Evolutionary conservation across 2,329 filamentous ascomycete genomes (phyloP), one percentile per base, ranked within the genome.

Genomic region (Sporothrix schenckii): DNA sequence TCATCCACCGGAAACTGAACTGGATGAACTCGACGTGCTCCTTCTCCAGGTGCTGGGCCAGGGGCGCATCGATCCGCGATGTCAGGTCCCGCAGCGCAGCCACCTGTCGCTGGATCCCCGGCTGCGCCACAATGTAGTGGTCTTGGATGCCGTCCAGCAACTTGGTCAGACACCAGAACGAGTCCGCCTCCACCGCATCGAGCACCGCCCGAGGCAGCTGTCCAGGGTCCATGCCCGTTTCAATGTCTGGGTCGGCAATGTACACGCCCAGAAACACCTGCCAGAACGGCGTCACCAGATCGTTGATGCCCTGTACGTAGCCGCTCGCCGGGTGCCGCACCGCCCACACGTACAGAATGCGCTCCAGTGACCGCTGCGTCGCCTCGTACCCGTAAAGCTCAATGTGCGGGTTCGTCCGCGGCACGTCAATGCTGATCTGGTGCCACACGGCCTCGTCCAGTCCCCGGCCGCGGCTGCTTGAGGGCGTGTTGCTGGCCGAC

Each of bases 1-100:
- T 99, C 95, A 99, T 99, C 95, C 95, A 99, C 70, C 95, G 87
- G 79, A 99, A 99, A 80, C 93, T 97, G 81, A 99, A 99, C 78
- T 99, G 95, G 77, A 99, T 99, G 77, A 99, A 99, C 78, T 99
- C 95, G 39, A 99, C 93, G 44, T 93, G 91, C 80, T 98, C 93
- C 30, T 87, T 87, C 78, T 97, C 93, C 53, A 99, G 84, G 78
- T 99, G 95, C 75, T 92, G 95, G 3, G 94, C 92, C 63, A 99
- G 83, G 3, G 86, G 86, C 39, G 88, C 87, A 78, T 98, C 94
- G 74, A 99, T 99, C 70, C 95, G 87, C 68, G 92, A 91, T 1
- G 94, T 97, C 49, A 99, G 86, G 79, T 99, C 94, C 72, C 93
- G 89, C 72, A 99, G 83, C 50, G 93, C 92, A 47, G 91, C 87